phyloP scores from a whole-genome alignment of 768 basidiomycete genomes.

The Panaeolus papilionaceus region DNA sequence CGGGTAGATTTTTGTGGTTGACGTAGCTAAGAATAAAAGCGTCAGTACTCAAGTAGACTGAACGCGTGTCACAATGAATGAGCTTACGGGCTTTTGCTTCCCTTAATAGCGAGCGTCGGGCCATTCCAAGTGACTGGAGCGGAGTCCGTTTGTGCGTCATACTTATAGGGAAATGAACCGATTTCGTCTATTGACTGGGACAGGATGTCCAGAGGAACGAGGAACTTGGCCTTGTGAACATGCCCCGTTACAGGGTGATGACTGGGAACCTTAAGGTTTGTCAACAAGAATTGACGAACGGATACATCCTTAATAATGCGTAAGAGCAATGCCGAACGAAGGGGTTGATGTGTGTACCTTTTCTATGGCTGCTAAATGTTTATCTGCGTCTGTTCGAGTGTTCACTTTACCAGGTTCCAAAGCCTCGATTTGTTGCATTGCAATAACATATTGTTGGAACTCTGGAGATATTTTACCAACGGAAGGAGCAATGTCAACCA shows the following conservation, averaged over 20 bases:
- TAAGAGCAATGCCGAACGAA: neutral
- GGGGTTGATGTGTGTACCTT: slow-evolving; percentile 49
- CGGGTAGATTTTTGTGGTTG: slow-evolving; percentile 70
- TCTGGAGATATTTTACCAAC: slow-evolving; percentile 62
- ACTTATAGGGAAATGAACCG: slow-evolving; percentile 77
- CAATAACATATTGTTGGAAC: slow-evolving; percentile 68
- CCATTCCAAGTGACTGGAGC: slow-evolving; percentile 51
- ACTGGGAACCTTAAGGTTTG: slow-evolving; percentile 65
- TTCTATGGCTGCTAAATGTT: slow-evolving; percentile 66
- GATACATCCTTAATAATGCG: slow-evolving; percentile 62
- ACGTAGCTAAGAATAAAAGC: slow-evolving; percentile 59
- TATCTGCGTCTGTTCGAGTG: slow-evolving; percentile 73
- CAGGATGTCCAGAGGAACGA: slow-evolving; percentile 75
- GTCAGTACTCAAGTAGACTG: neutral
- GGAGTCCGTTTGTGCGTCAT: slow-evolving; percentile 21
- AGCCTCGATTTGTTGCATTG: slow-evolving; percentile 76
- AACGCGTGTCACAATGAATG: neutral
- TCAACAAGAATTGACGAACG: slow-evolving; percentile 84
- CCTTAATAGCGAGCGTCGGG: slow-evolving; percentile 77
- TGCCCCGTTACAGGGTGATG: slow-evolving; percentile 27
- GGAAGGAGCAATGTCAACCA: slow-evolving; percentile 85
- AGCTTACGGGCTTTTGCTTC: slow-evolving; percentile 73
- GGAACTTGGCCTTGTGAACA: slow-evolving; percentile 59
- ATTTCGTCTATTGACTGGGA: slow-evolving; percentile 65
- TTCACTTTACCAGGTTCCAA: slow-evolving; percentile 49